phyloP scores from a whole-genome alignment of 139 green algal species.

The Chlamydomonas schloesseri region DNA sequence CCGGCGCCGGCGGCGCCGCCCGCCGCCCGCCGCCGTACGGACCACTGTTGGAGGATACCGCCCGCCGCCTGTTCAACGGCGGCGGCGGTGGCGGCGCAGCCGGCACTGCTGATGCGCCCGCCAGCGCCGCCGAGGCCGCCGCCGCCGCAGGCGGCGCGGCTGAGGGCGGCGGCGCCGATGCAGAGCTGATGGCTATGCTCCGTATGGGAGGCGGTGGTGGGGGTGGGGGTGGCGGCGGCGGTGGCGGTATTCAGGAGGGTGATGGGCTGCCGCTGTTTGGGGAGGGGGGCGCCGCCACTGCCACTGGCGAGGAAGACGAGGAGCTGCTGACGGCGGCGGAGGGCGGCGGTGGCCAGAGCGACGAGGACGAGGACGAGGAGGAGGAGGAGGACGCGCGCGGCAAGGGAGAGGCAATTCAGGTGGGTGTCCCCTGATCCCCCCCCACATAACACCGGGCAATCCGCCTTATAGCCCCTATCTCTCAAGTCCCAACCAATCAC shows the following conservation, averaged over 20 bases:
- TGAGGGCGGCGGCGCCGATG: not conserved
- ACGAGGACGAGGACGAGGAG: not conserved
- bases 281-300: no score
- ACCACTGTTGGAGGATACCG: not conserved
- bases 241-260: no score
- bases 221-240: no score
- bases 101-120: no score
- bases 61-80: slow-evolving; percentile 9
- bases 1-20: not conserved
- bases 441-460: no score
- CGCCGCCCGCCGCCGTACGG: not conserved
- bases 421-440: no score
- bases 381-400: slow-evolving; percentile 27
- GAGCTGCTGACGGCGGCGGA: not conserved
- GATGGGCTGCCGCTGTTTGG: no score
- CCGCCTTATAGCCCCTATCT: no score
- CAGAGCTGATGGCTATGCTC: no score
- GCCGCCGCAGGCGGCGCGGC: not conserved
- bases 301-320: slow-evolving; percentile 7
- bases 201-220: no score
- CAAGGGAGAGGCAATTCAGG: slow-evolving; percentile 25
- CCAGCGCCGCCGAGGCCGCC: not conserved
- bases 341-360: not conserved
- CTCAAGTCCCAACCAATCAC: no score
- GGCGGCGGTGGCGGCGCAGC: no score